These are phyloP conservation scores for Globisporangium sylvaticum DNA, from an alignment of 352 stramenopile genomes.

Conservation along the genomic window DNA sequence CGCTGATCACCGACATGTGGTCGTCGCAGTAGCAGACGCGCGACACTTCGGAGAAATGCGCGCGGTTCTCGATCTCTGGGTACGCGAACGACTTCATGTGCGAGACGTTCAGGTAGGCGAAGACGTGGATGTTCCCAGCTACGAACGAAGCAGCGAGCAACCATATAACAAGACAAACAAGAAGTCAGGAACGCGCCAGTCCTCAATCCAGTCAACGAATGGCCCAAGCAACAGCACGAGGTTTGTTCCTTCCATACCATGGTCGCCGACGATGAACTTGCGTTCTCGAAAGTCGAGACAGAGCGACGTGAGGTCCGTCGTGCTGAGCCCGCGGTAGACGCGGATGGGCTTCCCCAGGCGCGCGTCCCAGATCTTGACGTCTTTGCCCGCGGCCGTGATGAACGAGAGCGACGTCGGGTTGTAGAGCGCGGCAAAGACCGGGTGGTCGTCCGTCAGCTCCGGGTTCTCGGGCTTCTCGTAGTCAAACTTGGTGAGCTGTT, in stretches of 20 bases:
- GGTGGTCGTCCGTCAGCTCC: constrained; percentile 81
- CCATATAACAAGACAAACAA: background rate
- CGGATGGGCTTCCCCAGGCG: constrained; percentile 74
- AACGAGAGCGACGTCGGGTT: constrained; percentile 87
- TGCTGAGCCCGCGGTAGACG: constrained; percentile 70
- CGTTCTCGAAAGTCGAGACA: constrained; percentile 79
- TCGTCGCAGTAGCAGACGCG: constrained; percentile 80
- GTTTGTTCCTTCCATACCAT: constrained; percentile 28
- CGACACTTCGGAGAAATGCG: constrained; percentile 71
- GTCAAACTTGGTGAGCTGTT: constrained; percentile 73
- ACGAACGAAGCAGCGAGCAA: background rate
- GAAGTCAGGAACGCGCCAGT: background rate
- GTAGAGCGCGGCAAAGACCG: constrained; percentile 77
- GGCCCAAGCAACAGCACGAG: background rate
- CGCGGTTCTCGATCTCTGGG: constrained; percentile 51
- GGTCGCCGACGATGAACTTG: constrained; percentile 86
- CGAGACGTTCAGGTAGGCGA: constrained; percentile 85
- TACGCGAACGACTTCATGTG: constrained; percentile 88
- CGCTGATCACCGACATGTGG: constrained; percentile 80
- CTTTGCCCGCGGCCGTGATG: constrained; percentile 67
- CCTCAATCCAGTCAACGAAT: background rate
- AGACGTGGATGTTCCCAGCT: constrained; percentile 74
- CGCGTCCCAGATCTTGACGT: constrained; percentile 89
- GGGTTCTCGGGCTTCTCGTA: constrained; percentile 87
- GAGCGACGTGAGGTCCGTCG: constrained; percentile 70